Evolutionary conservation across 768 basidiomycete genomes (phyloP).

Genomic region (Pulveroboletus sp.): DNA sequence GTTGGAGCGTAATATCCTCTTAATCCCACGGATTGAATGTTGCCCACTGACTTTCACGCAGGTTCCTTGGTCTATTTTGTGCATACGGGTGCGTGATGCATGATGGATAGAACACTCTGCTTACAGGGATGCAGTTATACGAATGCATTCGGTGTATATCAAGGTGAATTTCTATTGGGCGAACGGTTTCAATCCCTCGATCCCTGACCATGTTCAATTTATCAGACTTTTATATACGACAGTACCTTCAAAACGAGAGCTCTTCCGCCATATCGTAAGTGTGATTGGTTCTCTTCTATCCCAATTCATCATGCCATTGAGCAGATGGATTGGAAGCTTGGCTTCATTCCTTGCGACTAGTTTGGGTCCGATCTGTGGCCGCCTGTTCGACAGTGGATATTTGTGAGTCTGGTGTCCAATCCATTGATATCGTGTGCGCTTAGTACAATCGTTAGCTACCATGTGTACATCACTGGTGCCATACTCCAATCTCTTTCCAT

Average conservation of each 20-base stretch:
- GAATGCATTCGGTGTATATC: slow-evolving; percentile 26
- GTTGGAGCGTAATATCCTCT: slow-evolving; percentile 19
- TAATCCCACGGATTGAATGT: background rate
- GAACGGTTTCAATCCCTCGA: background rate
- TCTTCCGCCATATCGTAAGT: slow-evolving; percentile 24
- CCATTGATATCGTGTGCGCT: background rate
- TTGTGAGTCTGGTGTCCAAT: slow-evolving; percentile 19
- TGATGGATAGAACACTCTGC: background rate
- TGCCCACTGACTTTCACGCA: background rate
- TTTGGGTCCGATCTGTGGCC: slow-evolving; percentile 23
- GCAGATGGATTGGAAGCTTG: slow-evolving; percentile 28
- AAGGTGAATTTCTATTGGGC: slow-evolving; percentile 8
- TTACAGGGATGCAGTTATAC: slow-evolving; percentile 11
- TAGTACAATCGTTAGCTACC: background rate
- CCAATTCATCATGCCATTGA: background rate
- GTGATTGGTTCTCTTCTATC: too few species aligned
- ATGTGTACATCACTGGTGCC: slow-evolving; percentile 21
- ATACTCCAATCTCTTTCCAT: slow-evolving; percentile 27
- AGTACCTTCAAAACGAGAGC: slow-evolving; percentile 18
- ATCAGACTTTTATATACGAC: slow-evolving; percentile 20
- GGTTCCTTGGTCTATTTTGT: slow-evolving; percentile 25
- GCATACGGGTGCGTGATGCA: slow-evolving; percentile 18
- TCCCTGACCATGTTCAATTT: background rate
- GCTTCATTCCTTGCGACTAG: slow-evolving; percentile 14
- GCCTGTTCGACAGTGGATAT: slow-evolving; percentile 26